Conservation (phyloP, 225 moss, liverwort and hornwort genomes). For the Bryoerythrophyllum caledonicum region DNA sequence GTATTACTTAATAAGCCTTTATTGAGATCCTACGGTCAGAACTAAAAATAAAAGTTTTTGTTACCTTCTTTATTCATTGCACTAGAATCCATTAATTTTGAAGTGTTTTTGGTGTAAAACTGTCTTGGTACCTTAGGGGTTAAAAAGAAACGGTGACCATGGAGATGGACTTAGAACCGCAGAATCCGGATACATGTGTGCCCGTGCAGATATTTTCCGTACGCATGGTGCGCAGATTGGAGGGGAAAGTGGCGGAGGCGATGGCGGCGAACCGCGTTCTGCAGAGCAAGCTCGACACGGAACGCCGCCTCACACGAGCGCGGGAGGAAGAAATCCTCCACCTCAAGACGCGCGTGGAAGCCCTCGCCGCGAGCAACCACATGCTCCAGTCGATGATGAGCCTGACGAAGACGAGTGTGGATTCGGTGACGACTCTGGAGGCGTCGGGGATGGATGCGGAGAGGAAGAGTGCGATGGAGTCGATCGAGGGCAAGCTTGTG, state of each 20-base stretch:
- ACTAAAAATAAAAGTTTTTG: too few species aligned
- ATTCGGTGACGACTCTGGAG: conserved; percentile 18
- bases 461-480: conserved; percentile 12
- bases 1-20: too few species aligned
- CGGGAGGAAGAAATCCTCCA: conserved; percentile 23
- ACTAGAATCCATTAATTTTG: too few species aligned
- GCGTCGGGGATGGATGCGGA: conserved; percentile 14
- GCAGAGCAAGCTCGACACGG: conserved; percentile 9
- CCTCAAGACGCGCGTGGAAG: conserved; percentile 23
- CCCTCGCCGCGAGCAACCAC: conserved; percentile 34
- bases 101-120: too few species aligned
- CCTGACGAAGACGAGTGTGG: conserved; percentile 12
- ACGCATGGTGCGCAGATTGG: too few species aligned
- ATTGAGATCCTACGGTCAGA: too few species aligned
- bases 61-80: too few species aligned
- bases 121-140: too few species aligned
- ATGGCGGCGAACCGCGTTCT: conserved; percentile 16
- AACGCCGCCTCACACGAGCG: conserved; percentile 16
- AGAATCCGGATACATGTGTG: too few species aligned
- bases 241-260: conserved; percentile 7
- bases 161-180: too few species aligned
- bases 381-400: conserved; percentile 31
- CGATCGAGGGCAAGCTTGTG: conserved; percentile 27
- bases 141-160: too few species aligned
- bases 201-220: too few species aligned